Evolutionary conservation across 192 early-diverging fungal species (phyloP), one percentile per base, ranked within the genome.

Genomic region (Podila clonocystis): DNA sequence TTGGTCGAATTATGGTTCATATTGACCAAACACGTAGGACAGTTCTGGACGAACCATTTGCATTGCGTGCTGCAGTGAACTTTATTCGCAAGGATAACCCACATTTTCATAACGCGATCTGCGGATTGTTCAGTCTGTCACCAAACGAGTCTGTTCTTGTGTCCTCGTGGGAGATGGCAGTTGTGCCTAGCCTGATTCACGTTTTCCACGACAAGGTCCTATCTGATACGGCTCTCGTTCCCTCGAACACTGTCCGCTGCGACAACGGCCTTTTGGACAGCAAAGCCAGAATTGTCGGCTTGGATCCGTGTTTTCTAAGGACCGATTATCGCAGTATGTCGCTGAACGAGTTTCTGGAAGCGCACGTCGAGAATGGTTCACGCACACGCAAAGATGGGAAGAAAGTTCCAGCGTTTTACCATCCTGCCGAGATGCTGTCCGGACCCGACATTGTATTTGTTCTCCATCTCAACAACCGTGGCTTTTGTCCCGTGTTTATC

Each of bases 21-120:
- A 63, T n/a, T 6, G 48, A 13, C 29, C 9, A 60, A 15, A 38
- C 8, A 38, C 7, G 7, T 4, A 31, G 2, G 20, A 72, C 70
- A 17, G 50, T 72, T 29, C 34, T 72, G 30, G 28, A 65, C 48
- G 70, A 72, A 24, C 70, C 70, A 5, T 61, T 73, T 62, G 64
- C 26, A 50, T 45, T 73, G 64, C 41, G 55, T n/a, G 72, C 64
- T 36, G 64, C 72, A 9, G n/a, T 66, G 48, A 74, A 63, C 61
- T 74, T 67, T 36, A 68, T 62, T 50, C 58, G 29, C 12, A 11
- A 30, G 34, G 24, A 38, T 22, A 65, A 74, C 61, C 58, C 58
- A 29, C 6, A 59, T 26, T 74, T 74, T 63, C 8, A 67, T 26
- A 74, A 60, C 48, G 30, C 50, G 60, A 33, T 74, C 34, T 57